Base-by-base conservation (phyloP, 768 basidiomycete genomes). In the Mycena floridula region DNA sequence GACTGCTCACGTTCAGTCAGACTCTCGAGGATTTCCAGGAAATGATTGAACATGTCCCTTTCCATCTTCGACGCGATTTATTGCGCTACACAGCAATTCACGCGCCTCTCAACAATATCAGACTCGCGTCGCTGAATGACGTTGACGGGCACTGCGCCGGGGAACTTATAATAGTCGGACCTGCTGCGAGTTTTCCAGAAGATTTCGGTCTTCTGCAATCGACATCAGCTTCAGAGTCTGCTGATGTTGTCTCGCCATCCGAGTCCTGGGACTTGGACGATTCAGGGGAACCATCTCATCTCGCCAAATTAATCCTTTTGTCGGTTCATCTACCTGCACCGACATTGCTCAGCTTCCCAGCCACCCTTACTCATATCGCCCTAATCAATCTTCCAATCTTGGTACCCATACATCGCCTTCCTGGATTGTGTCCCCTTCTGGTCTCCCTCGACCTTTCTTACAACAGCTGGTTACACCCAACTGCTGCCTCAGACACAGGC, bases 391-490 rank as follows among this genome's bases (percentile, higher is more conserved):
- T 86, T 25, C 63, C 72, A 1, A 45, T 62, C 5, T 65, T 72
- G 0, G 59, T 81, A 15, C 65, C 78, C 2, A 54, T 89, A 16
- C 72, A 79, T 49, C 69, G 79, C 48, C 61, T 89, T 27, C 77
- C 83, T 1, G 63, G 59, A 9, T 55, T 73, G 12, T 83, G 81
- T 50, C 86, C 85, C 1, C 58, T 81, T n/a, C 62, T 89, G 22
- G 63, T 73, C 18, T 54, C 81, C 21, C 59, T 88, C 25, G 85
- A 88, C 55, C 57, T 89, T 38, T 89, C 86, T 1, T 85, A 74
- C 57, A 88, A 87, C 40, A 27, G 42, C 4, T 78, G 77, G 76
- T 52, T 77, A 21, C 32, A 35, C 18, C 15, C 32, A 13, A 21
- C 25, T 6, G n/a, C 15, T 22, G 35, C 21, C 15, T 50, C 55